These are phyloP conservation scores for Emergomyces africanus DNA, from an alignment of 2,329 filamentous ascomycete species.

Conservation along the genomic window DNA sequence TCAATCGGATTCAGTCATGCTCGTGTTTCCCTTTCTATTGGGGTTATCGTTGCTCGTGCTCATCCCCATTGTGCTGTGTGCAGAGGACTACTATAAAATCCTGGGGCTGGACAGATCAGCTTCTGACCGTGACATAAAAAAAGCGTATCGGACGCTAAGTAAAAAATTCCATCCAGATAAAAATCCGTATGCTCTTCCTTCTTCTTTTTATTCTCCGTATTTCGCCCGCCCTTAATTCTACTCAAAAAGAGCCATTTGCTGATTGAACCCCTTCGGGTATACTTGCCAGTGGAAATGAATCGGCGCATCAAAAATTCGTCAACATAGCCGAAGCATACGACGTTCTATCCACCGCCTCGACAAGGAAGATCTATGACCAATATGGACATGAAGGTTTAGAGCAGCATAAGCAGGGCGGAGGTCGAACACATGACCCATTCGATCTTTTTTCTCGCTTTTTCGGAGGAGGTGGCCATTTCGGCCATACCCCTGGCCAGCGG, in stretches of 20 bases:
- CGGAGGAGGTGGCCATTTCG: conserved; percentile 76
- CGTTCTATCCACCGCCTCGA: conserved; percentile 64
- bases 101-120: conserved; percentile 70
- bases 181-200: conserved; percentile 62
- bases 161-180: conserved; percentile 98
- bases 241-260: neutral
- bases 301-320: conserved; percentile 82
- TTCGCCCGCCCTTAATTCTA: neutral
- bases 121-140: conserved; percentile 79
- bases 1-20: conserved; percentile 18
- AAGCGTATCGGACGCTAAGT: conserved; percentile 78
- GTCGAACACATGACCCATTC: conserved; percentile 67
- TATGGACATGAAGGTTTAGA: conserved; percentile 86
- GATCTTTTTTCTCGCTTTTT: conserved; percentile 97
- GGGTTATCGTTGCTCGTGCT: conserved; percentile 23
- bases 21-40: conserved; percentile 20
- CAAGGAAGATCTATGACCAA: conserved; percentile 82
- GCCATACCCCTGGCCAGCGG: conserved; percentile 57
- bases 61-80: conserved; percentile 27
- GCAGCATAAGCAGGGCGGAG: conserved; percentile 60
- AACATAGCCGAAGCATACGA: conserved; percentile 94
- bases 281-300: conserved; percentile 53
- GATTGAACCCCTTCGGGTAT: neutral
- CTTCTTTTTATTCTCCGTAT: neutral
- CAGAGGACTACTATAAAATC: conserved; percentile 48